Evolutionary conservation across 495 filamentous ascomycete species (phyloP), one percentile per base, ranked within the genome.

Genomic region (Hapsidospora chrysogenum): DNA sequence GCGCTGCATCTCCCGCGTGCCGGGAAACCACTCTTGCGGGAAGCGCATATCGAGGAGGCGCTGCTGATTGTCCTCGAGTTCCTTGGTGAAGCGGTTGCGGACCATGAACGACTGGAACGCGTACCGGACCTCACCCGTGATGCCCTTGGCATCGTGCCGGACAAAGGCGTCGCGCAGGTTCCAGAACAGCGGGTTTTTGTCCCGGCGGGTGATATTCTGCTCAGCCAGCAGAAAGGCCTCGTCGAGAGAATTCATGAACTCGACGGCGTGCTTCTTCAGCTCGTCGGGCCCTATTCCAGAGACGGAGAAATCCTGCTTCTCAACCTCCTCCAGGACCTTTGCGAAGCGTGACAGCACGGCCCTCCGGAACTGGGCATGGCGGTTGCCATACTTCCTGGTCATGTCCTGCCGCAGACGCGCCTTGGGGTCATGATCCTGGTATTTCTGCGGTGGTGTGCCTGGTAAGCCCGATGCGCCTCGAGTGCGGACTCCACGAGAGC

Each of bases 11-110:
- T 71, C 60, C 32, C 92, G 70, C 15, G 92, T 80, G 4, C 61
- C 68, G 2, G 85, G 85, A 50, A 77, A 99, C 89, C 85, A 95
- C 48, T 95, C 89, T 33, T 72, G 65, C 0, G 92, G 92, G 50
- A 73, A 84, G 21, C 84, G 71, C 30, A 93, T 53, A 57, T 96
- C 84, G 13, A 82, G 73, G 25, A 87, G 53, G 11, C 64, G 63
- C 42, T 60, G 54, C 54, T 89, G 82, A 35, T 74, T 54, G 11
- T 54, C 41, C 17, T 34, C 42, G 35, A 58, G 44, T 29, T 45
- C 47, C 25, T 52, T 46, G 33, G 50, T 44, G 35, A 58, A 51
- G 20, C 39, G 41, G 30, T 44, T 40, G 36, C 58, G 50, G 45
- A 57, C 42, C 28, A 61, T 42, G 41, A 58, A 58, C 31, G 71